These are phyloP conservation scores for Aspergillus hiratsukae DNA, from an alignment of 2,329 filamentous ascomycete species.

Conservation along the genomic window DNA sequence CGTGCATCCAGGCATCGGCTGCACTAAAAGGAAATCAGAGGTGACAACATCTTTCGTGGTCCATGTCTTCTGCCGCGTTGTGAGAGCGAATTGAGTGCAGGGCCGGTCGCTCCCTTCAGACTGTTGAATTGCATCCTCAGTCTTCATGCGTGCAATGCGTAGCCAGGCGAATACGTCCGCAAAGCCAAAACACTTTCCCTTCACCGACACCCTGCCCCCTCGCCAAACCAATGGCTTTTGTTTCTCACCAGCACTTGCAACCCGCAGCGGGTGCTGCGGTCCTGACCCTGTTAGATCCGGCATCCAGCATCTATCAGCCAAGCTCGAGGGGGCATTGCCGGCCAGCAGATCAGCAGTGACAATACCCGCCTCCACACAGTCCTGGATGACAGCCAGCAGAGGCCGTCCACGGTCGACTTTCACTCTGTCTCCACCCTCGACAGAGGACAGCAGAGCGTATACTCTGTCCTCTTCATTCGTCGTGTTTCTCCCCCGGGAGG, in stretches of 20 bases:
- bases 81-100: background rate
- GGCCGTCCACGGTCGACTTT: background rate
- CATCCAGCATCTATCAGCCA: background rate
- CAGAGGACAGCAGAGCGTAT: background rate
- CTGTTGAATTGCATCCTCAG: background rate
- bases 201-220: background rate
- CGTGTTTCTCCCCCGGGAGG: background rate
- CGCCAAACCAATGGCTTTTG: background rate
- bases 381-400: background rate
- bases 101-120: background rate
- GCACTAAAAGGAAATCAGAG: background rate
- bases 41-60: background rate
- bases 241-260: background rate
- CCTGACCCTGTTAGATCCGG: background rate
- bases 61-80: background rate
- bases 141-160: background rate
- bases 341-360: background rate
- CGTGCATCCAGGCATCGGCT: background rate
- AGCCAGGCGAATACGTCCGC: background rate
- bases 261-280: background rate
- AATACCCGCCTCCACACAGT: background rate
- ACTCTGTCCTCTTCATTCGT: background rate
- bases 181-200: background rate
- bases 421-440: background rate
- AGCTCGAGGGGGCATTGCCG: background rate